A percentile compares a stretch with the other conserved stretches of the same genome.
phyloP scores from a whole-genome alignment of 257 asterid genomes.

The Solanum sparsipilum region DNA sequence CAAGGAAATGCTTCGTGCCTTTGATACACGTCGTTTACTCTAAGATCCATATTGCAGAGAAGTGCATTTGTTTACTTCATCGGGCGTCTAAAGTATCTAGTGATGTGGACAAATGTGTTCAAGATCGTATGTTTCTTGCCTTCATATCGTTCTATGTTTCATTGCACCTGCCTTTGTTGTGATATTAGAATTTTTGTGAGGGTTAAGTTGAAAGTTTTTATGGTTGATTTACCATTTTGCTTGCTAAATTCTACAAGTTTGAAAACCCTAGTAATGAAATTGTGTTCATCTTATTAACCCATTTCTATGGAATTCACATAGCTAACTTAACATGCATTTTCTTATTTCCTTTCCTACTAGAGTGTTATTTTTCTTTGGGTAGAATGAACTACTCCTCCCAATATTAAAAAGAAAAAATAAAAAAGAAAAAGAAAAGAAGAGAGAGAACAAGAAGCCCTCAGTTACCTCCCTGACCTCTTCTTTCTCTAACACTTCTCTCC shows the following conservation, averaged over 20 bases:
- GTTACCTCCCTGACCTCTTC: neutral
- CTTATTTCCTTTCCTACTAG: neutral
- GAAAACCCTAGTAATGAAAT: neutral
- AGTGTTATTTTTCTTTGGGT: neutral
- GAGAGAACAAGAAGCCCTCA: neutral
- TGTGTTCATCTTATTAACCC: neutral
- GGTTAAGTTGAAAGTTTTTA: neutral
- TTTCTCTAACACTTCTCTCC: neutral
- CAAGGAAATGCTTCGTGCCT: neutral
- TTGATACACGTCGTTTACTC: neutral
- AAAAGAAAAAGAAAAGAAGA: neutral
- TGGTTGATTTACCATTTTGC: neutral
- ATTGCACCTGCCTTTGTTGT: neutral
- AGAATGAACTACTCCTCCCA: neutral
- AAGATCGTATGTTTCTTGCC: slow-evolving; percentile 54
- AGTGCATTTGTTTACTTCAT: neutral
- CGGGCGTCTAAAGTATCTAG: neutral
- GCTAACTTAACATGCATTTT: neutral
- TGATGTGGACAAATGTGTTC: slow-evolving; percentile 98
- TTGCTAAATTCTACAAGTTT: neutral
- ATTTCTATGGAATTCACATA: neutral
- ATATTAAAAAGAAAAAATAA: neutral
- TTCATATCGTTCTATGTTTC: neutral
- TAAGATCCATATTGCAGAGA: neutral
- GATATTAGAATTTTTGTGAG: neutral